phyloP scores from a whole-genome alignment of 208 protist species.

The Wallacemonas rigidus region DNA sequence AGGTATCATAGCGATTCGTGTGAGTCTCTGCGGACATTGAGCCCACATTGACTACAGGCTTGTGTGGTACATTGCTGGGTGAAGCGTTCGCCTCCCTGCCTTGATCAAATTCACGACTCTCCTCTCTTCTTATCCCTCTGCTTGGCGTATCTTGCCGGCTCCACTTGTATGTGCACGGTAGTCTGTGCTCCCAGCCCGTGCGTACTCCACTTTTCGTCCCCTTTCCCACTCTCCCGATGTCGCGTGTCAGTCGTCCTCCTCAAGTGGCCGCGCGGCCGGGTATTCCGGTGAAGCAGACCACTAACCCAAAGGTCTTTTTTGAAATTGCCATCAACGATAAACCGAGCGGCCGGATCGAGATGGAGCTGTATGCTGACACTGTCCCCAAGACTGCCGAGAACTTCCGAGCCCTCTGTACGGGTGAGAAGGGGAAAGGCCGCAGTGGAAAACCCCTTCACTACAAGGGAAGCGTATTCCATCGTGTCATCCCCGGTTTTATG shows the following conservation, averaged over 20 bases:
- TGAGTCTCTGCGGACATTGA: no score
- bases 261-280: conserved; percentile 36
- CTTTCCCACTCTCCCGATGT: conserved; percentile 25
- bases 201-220: no score
- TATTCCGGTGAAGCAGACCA: conserved; percentile 20
- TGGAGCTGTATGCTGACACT: conserved; percentile 92
- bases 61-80: no score
- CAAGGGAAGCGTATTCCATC: conserved; percentile 96
- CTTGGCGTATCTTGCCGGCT: no score
- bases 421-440: conserved; percentile 87
- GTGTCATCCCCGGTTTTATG: conserved; percentile 97
- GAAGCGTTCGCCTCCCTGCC: no score
- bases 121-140: background rate
- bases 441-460: conserved; percentile 96
- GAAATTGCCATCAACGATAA: conserved; percentile 81
- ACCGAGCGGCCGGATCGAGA: conserved; percentile 76
- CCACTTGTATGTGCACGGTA: no score
- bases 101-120: background rate
- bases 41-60: no score
- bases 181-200: no score
- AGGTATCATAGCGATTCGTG: no score
- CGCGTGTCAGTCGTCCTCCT: conserved; percentile 61
- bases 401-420: conserved; percentile 91
- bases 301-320: conserved; percentile 91
- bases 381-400: conserved; percentile 95